These are phyloP conservation scores for Dothideomycetidae sp. DNA, from an alignment of 2,329 filamentous ascomycete species.

Conservation along the genomic window DNA sequence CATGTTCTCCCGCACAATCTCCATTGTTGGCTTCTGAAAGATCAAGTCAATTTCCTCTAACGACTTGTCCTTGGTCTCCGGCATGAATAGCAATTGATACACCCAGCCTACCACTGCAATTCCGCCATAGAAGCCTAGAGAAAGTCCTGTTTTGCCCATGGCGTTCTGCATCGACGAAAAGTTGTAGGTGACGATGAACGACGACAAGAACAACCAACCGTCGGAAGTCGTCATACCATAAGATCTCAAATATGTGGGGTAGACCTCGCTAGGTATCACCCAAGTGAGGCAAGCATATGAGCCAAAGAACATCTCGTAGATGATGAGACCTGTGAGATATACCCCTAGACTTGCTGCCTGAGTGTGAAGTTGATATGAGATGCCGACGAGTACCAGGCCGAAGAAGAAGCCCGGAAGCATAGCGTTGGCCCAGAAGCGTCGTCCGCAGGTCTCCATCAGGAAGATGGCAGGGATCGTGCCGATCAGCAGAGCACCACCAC, in stretches of 20 bases:
- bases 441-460: slow-evolving; percentile 61
- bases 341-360: slow-evolving; percentile 40
- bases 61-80: slow-evolving; percentile 53
- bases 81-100: slow-evolving; percentile 64
- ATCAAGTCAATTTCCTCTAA: slow-evolving; percentile 59
- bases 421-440: slow-evolving; percentile 59
- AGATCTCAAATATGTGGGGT: slow-evolving; percentile 55
- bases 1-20: slow-evolving; percentile 47
- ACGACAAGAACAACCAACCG: slow-evolving; percentile 53
- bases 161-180: slow-evolving; percentile 54
- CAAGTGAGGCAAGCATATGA: slow-evolving; percentile 20
- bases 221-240: slow-evolving; percentile 63
- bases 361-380: slow-evolving; percentile 43
- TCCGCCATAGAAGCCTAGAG: slow-evolving; percentile 59
- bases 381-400: slow-evolving; percentile 51
- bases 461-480: slow-evolving; percentile 24
- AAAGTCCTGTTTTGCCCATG: slow-evolving; percentile 52
- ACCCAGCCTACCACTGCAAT: slow-evolving; percentile 57
- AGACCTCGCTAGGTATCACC: slow-evolving; percentile 47
- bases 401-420: slow-evolving; percentile 62
- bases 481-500: slow-evolving; percentile 51
- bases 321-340: slow-evolving; percentile 52
- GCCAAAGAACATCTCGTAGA: slow-evolving; percentile 57
- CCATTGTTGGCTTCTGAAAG: slow-evolving; percentile 48
- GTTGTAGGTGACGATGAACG: slow-evolving; percentile 64